A percentile compares a stretch with the other conserved stretches of the same genome.
phyloP scores from a whole-genome alignment of 2,329 filamentous ascomycete species.

The Magnaporthiopsis incrustans region DNA sequence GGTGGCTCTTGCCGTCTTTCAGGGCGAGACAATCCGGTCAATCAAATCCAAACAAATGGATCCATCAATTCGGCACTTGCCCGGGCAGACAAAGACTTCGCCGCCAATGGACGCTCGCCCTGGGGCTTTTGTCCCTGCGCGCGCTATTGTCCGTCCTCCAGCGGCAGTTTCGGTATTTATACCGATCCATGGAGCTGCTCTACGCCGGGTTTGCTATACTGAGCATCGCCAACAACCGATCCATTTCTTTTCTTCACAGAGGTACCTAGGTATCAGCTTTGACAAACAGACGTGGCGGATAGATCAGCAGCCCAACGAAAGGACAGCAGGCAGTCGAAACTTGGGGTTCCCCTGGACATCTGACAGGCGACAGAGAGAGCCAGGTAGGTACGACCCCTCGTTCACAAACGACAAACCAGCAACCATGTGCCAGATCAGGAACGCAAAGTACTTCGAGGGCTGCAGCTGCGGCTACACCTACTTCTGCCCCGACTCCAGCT shows the following conservation, averaged over 20 bases:
- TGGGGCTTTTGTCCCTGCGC: not conserved
- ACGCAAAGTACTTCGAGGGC: conserved; percentile 2
- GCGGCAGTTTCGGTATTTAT: not conserved
- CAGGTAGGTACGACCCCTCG: not conserved
- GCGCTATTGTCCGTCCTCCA: not conserved
- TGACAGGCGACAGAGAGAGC: not conserved
- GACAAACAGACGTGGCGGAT: too few species aligned
- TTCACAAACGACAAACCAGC: not conserved
- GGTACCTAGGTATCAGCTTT: too few species aligned
- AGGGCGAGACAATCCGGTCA: not conserved
- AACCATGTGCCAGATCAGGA: conserved; percentile 4
- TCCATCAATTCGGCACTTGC: not conserved
- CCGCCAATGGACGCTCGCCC: not conserved
- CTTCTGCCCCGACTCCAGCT: not conserved
- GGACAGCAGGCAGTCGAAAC: not conserved
- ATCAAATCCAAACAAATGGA: not conserved
- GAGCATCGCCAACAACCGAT: not conserved
- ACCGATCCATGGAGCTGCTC: not conserved
- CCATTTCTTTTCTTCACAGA: not conserved
- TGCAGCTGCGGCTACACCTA: conserved; percentile 1
- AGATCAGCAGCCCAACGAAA: too few species aligned
- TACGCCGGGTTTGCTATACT: not conserved
- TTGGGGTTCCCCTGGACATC: not conserved
- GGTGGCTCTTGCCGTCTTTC: too few species aligned
- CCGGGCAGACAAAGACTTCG: not conserved